Evolutionary conservation across 1,284 basidiomycete genomes (phyloP).

Genomic region (Paramarasmius palmivorus): DNA sequence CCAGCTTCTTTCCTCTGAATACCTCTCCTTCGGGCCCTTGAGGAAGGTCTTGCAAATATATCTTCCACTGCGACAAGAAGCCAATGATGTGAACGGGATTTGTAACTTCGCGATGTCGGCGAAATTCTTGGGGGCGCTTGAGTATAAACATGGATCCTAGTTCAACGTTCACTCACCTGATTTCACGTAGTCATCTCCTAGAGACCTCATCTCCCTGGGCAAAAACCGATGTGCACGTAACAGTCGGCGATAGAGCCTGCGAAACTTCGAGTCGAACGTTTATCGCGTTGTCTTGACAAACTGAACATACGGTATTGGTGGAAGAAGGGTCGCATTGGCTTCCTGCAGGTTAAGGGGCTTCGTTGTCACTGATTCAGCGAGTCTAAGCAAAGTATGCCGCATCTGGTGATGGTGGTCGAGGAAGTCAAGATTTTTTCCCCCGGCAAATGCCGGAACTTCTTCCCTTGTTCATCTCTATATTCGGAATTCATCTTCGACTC

Average conservation of each 20-base stretch:
- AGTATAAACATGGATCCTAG: neutral
- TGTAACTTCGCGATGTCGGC: conserved; percentile 72
- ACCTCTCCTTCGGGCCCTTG: conserved; percentile 37
- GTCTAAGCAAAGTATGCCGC: conserved; percentile 30
- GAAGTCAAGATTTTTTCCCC: no score
- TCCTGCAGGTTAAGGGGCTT: conserved; percentile 65
- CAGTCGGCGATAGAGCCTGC: conserved; percentile 78
- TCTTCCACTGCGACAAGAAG: conserved; percentile 92
- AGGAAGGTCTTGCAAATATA: conserved; percentile 79
- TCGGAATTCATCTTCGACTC: no score
- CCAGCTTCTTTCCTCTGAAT: conserved; percentile 73
- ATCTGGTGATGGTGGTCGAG: neutral
- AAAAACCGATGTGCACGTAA: conserved; percentile 78
- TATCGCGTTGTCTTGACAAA: neutral
- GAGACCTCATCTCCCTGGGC: conserved; percentile 78
- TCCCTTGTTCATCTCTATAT: no score
- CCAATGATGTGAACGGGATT: conserved; percentile 91
- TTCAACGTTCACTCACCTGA: conserved; percentile 49
- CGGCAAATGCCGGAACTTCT: no score
- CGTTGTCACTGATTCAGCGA: conserved; percentile 65
- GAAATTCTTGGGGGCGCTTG: conserved; percentile 64
- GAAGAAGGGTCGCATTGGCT: conserved; percentile 72
- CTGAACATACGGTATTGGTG: conserved; percentile 70
- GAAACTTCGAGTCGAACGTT: conserved; percentile 2
- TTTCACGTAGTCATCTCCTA: conserved; percentile 90